Evolutionary conservation across 1,284 basidiomycete species (phyloP).

Genomic region (Cryptococcus amylolentus): DNA sequence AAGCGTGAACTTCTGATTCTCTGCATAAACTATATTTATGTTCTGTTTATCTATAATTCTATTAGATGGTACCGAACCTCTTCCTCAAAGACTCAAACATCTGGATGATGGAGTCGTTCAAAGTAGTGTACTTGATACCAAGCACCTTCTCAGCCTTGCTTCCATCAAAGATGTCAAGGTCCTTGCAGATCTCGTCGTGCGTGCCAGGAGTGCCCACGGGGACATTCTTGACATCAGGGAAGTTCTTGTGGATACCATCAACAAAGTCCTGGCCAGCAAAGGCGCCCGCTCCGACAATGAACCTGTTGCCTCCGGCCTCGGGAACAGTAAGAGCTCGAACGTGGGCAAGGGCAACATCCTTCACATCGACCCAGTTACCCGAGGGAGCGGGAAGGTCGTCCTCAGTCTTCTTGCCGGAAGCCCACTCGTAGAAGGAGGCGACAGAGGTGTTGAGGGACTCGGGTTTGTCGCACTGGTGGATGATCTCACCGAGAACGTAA

Average conservation of each 20-base stretch:
- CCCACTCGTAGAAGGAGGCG: constrained; percentile 45
- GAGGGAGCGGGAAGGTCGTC: constrained; percentile 36
- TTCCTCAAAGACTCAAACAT: constrained; percentile 34
- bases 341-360: constrained; percentile 59
- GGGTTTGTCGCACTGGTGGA: constrained; percentile 56
- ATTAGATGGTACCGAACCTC: constrained; percentile 18
- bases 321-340: constrained; percentile 55
- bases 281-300: constrained; percentile 53
- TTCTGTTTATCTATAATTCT: background rate
- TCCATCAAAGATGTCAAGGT: constrained; percentile 26
- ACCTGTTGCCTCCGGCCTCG: constrained; percentile 60
- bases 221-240: constrained; percentile 31
- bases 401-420: constrained; percentile 49
- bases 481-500: constrained; percentile 53
- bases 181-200: constrained; percentile 21
- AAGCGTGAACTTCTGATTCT: background rate
- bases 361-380: constrained; percentile 60
- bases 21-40: background rate
- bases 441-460: constrained; percentile 58
- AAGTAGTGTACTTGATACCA: constrained; percentile 35
- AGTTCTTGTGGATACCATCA: constrained; percentile 27
- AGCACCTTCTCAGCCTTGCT: constrained; percentile 35
- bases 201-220: constrained; percentile 32
- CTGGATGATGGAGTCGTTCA: constrained; percentile 32
- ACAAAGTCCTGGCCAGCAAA: constrained; percentile 35